A percentile compares a stretch with the other conserved stretches of the same genome.
phyloP scores from a whole-genome alignment of 305 asterid genomes.

The Stenogyne calaminthoides region DNA sequence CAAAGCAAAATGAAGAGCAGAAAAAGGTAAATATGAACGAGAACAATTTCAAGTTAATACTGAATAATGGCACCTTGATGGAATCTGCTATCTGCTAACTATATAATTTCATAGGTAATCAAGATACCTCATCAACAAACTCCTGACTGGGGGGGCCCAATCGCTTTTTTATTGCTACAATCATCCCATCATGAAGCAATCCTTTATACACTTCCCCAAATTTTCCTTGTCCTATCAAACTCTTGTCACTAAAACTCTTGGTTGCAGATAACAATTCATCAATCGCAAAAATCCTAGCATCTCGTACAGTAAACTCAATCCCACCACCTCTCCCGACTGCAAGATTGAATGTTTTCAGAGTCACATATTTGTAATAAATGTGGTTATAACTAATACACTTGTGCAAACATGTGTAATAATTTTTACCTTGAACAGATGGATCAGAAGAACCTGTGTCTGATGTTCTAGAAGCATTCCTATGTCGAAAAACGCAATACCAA shows the following conservation, averaged over 20 bases:
- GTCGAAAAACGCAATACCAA: constrained; percentile 59
- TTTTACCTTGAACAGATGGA: constrained; percentile 71
- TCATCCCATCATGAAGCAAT: constrained; percentile 86
- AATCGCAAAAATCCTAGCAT: constrained; percentile 70
- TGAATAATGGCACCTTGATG: neutral
- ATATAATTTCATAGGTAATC: neutral
- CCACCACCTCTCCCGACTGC: constrained; percentile 65
- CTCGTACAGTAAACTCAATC: constrained; percentile 61
- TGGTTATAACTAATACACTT: neutral
- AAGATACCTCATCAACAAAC: constrained; percentile 71
- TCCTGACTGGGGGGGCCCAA: constrained; percentile 61
- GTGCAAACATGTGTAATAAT: neutral
- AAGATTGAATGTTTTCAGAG: constrained; percentile 23
- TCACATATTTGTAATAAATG: constrained; percentile 9
- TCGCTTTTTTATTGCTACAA: constrained; percentile 82
- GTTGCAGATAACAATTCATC: constrained; percentile 82
- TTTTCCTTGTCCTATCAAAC: constrained; percentile 88
- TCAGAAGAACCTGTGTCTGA: constrained; percentile 88
- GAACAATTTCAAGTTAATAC: constrained; percentile 3
- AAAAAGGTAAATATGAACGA: neutral
- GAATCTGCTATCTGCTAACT: neutral
- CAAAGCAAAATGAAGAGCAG: neutral
- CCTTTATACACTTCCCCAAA: constrained; percentile 95
- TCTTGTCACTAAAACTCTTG: constrained; percentile 62
- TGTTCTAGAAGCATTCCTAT: constrained; percentile 56